Percentiles rank a stretch among this genome's conserved stretches.
phyloP scores from a whole-genome alignment of 2,329 filamentous ascomycete species.

The Parastagonospora nodorum region DNA sequence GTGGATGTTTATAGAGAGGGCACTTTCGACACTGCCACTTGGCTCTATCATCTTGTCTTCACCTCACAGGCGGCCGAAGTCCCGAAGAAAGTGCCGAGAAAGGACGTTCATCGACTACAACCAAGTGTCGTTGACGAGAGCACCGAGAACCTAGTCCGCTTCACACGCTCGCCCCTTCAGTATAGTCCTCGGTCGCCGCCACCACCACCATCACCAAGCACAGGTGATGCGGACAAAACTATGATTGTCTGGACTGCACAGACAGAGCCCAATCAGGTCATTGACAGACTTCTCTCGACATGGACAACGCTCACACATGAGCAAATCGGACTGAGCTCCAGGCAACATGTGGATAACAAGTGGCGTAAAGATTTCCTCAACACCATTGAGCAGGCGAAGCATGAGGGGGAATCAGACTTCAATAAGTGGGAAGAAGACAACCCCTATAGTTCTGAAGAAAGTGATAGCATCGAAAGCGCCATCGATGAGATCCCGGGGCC shows the following conservation, averaged over 20 bases:
- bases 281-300: conserved; percentile 17
- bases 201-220: background rate
- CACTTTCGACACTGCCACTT: conserved; percentile 23
- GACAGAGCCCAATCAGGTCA: conserved; percentile 17
- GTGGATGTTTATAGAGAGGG: conserved; percentile 15
- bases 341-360: background rate
- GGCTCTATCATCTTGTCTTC: conserved; percentile 27
- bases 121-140: conserved; percentile 2
- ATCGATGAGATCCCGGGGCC: background rate
- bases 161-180: background rate
- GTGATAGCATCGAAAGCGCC: background rate
- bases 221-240: background rate
- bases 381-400: background rate
- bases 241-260: conserved; percentile 11
- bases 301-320: conserved; percentile 16
- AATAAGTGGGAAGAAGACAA: background rate
- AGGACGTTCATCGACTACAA: background rate
- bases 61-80: background rate
- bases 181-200: background rate
- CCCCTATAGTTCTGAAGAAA: background rate
- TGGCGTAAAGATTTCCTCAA: background rate
- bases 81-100: background rate
- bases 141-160: background rate
- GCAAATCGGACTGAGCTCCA: conserved; percentile 15
- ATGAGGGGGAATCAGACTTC: background rate